phyloP scores from a whole-genome alignment of 345 rosid species.

The Lepidium didymum region DNA sequence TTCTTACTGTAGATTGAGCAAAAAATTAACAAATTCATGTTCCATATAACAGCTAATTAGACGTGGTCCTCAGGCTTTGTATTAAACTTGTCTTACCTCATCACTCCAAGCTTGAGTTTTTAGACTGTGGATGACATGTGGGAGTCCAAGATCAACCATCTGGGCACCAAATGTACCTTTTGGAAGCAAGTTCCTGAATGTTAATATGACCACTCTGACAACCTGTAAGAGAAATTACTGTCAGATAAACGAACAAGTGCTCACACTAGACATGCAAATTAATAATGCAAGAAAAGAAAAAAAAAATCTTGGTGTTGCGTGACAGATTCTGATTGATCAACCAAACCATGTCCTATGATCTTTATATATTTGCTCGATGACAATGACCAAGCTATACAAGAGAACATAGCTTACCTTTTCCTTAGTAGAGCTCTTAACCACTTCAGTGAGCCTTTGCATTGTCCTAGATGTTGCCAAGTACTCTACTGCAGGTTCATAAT shows the following conservation, averaged over 20 bases:
- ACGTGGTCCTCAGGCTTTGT: slow-evolving; percentile 4
- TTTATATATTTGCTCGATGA: not conserved
- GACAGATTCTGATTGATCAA: slow-evolving; percentile 1
- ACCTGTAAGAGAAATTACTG: slow-evolving; percentile 41
- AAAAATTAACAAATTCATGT: not conserved
- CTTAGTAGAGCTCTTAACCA: slow-evolving; percentile 82
- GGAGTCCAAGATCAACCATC: slow-evolving; percentile 95
- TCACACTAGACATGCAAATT: not conserved
- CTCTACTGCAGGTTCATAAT: slow-evolving; percentile 86
- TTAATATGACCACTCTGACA: slow-evolving; percentile 83
- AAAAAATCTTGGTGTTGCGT: not conserved
- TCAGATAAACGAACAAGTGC: slow-evolving; percentile 13
- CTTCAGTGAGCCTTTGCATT: slow-evolving; percentile 70
- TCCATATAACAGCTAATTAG: not conserved
- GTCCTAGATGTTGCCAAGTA: slow-evolving; percentile 81
- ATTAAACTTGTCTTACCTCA: slow-evolving; percentile 50
- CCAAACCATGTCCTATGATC: not conserved
- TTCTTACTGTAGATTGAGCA: not conserved
- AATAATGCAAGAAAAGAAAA: not conserved
- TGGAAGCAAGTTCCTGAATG: slow-evolving; percentile 73
- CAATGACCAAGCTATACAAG: not conserved
- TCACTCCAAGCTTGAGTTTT: slow-evolving; percentile 98
- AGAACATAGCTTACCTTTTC: slow-evolving; percentile 63
- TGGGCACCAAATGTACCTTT: slow-evolving; percentile 86
- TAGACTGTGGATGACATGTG: slow-evolving; percentile 79